Base-by-base conservation (phyloP, 371 early-diverging fungal genomes). In the Saksenaea oblongispora region DNA sequence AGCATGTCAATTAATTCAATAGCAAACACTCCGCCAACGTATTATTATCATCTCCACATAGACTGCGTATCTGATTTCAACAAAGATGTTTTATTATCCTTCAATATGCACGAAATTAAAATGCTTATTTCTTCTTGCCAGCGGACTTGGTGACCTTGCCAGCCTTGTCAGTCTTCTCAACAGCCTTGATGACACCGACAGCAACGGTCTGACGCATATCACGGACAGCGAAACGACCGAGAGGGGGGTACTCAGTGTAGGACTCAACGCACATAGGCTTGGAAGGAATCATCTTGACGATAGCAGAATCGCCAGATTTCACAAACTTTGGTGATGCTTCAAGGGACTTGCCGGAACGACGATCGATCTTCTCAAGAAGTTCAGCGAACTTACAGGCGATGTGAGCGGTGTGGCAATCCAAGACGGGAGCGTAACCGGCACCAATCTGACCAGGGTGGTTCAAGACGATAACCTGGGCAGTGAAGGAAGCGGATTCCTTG, bases 261-360 rank as follows among this genome's bases (percentile, higher is more conserved):
- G 96, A 67, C 84, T 97, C 97, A 72, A 97, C 96, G 86, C 95
- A 95, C 90, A 97, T 87, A 73, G 97, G 96, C 93, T 95, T 95
- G 84, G 92, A 86, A 65, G 96, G 96, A 76, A 93, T 67, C 89
- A 96, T 86, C 90, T 92, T 91, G 87, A 97, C 95, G 80, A 96
- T 93, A 75, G 95, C 95, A 62, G 96, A 92, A 78, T 96, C 96
- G 74, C 95, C 95, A 73, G 91, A 87, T 88, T 95, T 94, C 84
- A 96, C 85, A 80, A 91, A 93, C 90, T 91, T 93, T 58, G 75
- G 76, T 8, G 64, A 56, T 57, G 68, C 76, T 64, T 76, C 76
- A 14, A 56, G 11, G 78, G 84, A 85, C 75, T 72, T 74, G 78
- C 95, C 95, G 78, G 95, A 86, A 91, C 94, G 95, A 82, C 95